Base-by-base conservation (phyloP, 1,284 basidiomycete genomes). In the Leccinum subspadiceum region DNA sequence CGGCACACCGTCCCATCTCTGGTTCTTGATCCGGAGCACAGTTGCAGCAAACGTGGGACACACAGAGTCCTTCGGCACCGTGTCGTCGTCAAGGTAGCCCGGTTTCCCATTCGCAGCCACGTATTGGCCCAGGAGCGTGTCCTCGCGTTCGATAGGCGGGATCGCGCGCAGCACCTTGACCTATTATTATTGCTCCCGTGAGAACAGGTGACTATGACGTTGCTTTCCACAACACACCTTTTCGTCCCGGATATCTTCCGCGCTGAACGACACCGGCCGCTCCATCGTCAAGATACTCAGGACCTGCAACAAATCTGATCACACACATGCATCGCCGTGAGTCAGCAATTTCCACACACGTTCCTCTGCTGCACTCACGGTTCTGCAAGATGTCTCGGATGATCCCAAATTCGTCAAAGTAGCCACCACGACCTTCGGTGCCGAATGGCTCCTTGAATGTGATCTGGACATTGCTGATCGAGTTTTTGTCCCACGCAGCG, bases 371-470 rank as follows among this genome's bases (percentile, higher is more conserved):
- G 10, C 12, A 84, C 93, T 78, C 75, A 96, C 94, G 95, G 79
- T 98, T 98, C 80, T 98, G 95, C 71, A 95, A 82, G 63, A 98
- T 84, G 76, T 98, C 95, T 73, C 95, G 90, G 75, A 98, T 96
- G 75, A 98, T 96, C 63, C 95, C 95, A 77, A 97, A 98, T 77
- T 97, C 95, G 77, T 98, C 95, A 80, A 98, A 98, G 84, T 98
- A 98, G 26, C 96, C 95, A 41, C 95, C 95, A 68, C 95, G 92
- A 44, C 95, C 95, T 76, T 98, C 95, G 54, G 95, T 98, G 44
- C 95, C 95, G 73, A 98, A 96, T 9, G 94, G 92, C 78, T 98
- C 96, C 80, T 98, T 98, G 86, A 98, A 97, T 8, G 94, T 96
- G 78, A 98, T 96, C 76, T 98, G 96, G 44, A 98, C 93, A 73